Base-by-base conservation (phyloP, 2,329 filamentous ascomycete genomes). In the Dryadomyces quercivorus region DNA sequence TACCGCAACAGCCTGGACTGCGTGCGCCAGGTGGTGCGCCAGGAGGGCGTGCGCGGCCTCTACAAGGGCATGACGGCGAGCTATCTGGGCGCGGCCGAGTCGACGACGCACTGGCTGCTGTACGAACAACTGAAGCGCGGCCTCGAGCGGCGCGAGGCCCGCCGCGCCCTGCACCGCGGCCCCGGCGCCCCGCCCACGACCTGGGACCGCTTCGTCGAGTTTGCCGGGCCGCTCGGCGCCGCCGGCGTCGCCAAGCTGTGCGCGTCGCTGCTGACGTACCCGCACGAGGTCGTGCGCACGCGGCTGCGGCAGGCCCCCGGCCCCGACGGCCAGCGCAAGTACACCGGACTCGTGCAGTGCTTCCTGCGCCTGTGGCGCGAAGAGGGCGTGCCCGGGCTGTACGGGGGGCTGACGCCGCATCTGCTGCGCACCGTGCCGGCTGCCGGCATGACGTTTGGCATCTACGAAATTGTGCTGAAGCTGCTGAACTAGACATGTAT, bases 361-460 rank as follows among this genome's bases (percentile, higher is more conserved):
- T 95, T 96, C 75, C 82, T 82, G 66, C 77, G 89, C 18, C 85
- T 96, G 47, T 92, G 84, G 78, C 86, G 85, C 64, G 89, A 96
- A 64, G 92, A 96, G 68, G 89, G 91, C 50, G 76, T 95, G 69
- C 80, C 84, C 49, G 87, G 85, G 36, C 74, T 97, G 58, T 97
- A 96, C 65, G 91, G 92, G 55, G 91, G 91, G 18, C 75, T 97
- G 63, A 94, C 91, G 15, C 90, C 92, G 49, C 92, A 97, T 66
- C 81, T 97, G 63, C 80, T 96, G 69, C 80, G 91, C 58, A 91
- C 91, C 7, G 91, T 96, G 6, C 92, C 92, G 1, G 93, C 87
- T 61, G 90, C 92, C 8, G 90, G 88, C 61, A 95, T 97, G 67
- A 96, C 95, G 87, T 95, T 96, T 68, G 90, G 89, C 69, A 93